phyloP scores from a whole-genome alignment of 345 rosid genomes.

The Gossypium ekmanianum region DNA sequence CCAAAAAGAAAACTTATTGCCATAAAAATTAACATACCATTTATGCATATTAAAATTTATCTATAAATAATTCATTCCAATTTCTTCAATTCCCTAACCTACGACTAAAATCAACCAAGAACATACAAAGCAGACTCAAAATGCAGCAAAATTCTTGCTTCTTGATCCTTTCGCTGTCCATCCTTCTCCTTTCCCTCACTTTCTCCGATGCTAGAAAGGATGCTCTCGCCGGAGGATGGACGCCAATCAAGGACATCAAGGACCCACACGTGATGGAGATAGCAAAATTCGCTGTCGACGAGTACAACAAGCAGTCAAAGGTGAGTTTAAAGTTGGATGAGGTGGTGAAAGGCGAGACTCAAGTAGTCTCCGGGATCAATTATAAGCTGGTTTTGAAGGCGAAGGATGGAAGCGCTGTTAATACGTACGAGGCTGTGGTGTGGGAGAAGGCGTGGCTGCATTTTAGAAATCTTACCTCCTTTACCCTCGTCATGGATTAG shows the following conservation, averaged over 20 bases:
- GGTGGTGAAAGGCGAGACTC: constrained; percentile 36
- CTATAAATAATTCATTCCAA: too few species aligned
- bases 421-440: constrained; percentile 45
- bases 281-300: constrained; percentile 36
- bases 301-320: constrained; percentile 35
- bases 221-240: constrained; percentile 34
- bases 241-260: constrained; percentile 29
- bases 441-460: constrained; percentile 41
- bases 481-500: constrained; percentile 28
- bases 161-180: constrained; percentile 10
- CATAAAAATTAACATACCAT: too few species aligned
- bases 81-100: too few species aligned
- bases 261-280: constrained; percentile 40
- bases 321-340: constrained; percentile 19
- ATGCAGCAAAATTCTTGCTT: neutral
- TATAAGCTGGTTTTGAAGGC: constrained; percentile 44
- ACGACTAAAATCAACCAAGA: too few species aligned
- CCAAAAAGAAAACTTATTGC: too few species aligned
- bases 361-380: constrained; percentile 48
- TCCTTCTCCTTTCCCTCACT: constrained; percentile 18
- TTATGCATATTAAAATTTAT: too few species aligned
- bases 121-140: neutral
- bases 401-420: constrained; percentile 7
- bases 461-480: constrained; percentile 31
- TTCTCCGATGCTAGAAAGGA: constrained; percentile 15